Percentiles rank a stretch among this genome's conserved stretches.
phyloP scores from a whole-genome alignment of 2,329 filamentous ascomycete genomes.

The Colletotrichum sp. region DNA sequence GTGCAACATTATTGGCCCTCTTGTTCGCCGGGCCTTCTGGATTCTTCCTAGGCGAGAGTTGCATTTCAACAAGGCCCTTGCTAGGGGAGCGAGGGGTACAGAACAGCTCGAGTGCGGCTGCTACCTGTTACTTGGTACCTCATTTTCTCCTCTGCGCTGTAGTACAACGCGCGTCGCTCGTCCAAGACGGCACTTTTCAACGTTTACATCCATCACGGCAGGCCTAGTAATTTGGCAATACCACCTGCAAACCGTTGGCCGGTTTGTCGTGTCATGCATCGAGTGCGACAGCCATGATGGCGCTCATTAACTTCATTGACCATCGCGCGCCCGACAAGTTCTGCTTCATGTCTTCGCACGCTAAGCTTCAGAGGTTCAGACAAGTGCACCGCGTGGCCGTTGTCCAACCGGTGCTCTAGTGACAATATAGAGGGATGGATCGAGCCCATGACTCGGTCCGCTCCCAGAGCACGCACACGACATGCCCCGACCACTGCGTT shows the following conservation, averaged over 20 bases:
- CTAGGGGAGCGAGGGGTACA: neutral
- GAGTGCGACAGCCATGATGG: neutral
- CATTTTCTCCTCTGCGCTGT: neutral
- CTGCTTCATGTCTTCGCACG: neutral
- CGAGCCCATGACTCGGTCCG: slow-evolving; percentile 12
- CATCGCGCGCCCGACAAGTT: neutral
- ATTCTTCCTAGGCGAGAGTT: neutral
- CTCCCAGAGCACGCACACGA: neutral
- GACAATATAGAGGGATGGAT: neutral
- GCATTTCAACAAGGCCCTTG: neutral
- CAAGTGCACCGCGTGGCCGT: neutral
- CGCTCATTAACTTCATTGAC: neutral
- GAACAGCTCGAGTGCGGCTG: neutral
- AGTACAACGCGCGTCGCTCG: neutral
- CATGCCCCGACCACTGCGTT: neutral
- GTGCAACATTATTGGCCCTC: neutral
- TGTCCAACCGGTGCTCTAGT: neutral
- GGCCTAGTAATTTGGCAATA: neutral
- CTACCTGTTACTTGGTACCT: neutral
- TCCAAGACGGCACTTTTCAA: neutral
- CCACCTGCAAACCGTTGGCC: neutral
- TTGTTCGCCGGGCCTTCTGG: neutral
- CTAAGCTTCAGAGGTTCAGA: neutral
- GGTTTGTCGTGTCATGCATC: neutral
- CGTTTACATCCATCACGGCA: neutral